Percentiles rank a stretch among this genome's conserved stretches.
Evolutionary conservation across 192 early-diverging fungal genomes (phyloP).

Genomic region (Helicostylum pulchrum): DNA sequence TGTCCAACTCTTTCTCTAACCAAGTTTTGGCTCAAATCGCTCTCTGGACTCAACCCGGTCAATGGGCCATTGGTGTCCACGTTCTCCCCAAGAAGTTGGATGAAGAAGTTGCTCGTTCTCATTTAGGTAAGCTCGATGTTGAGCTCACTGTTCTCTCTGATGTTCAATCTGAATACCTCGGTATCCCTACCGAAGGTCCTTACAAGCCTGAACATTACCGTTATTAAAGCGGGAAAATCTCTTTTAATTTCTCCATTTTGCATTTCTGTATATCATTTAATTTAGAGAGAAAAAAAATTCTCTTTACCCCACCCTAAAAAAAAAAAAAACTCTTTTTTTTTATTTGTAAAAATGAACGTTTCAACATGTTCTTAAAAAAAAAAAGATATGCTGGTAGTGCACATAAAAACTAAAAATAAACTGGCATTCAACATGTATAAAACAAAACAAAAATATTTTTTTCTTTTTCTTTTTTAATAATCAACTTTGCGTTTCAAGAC

Average conservation of each 20-base stretch:
- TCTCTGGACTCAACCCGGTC: conserved; percentile 87
- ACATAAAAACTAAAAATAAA: conserved; percentile 21
- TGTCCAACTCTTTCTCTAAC: conserved; percentile 99
- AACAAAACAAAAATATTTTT: background rate
- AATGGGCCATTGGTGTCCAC: conserved; percentile 95
- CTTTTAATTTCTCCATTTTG: too few species aligned
- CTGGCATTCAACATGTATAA: conserved; percentile 24
- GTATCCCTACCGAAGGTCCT: conserved; percentile 77
- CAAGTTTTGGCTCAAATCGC: conserved; percentile 98
- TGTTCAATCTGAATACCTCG: conserved; percentile 74
- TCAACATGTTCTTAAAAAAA: conserved; percentile 29
- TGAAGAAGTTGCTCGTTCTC: conserved; percentile 96
- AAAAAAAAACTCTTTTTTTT: too few species aligned
- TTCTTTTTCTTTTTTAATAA: too few species aligned
- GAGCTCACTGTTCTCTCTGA: conserved; percentile 82
- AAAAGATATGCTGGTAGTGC: conserved; percentile 6
- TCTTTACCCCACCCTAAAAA: too few species aligned
- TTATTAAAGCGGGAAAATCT: conserved; percentile 54
- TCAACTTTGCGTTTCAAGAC: too few species aligned
- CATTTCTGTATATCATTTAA: too few species aligned
- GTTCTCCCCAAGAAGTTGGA: conserved; percentile 98
- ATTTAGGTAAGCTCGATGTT: conserved; percentile 93
- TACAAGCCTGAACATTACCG: conserved; percentile 98
- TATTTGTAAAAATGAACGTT: conserved; percentile 20
- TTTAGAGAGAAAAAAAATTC: too few species aligned